Base-by-base conservation (phyloP, 345 rosid genomes). In the Sapria himalayana region DNA sequence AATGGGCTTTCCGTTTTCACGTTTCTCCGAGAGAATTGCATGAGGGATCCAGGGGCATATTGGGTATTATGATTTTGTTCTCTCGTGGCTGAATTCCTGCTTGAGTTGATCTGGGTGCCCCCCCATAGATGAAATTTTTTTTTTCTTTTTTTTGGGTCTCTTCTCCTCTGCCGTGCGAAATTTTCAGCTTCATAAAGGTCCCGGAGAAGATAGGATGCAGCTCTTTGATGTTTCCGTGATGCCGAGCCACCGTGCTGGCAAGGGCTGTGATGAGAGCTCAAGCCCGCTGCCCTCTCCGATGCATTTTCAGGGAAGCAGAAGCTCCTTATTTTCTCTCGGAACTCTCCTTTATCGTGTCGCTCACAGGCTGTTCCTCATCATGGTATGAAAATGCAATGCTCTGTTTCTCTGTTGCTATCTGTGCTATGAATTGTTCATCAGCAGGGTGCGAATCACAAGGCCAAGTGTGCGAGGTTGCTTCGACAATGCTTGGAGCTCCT, bases 1-100 rank as follows among this genome's bases (percentile, higher is more conserved):
- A 86, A 78, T 54, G 97, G 97, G 23, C 89, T 73, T 43, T 54
- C 94, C 64, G 89, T 86, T 50, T 50, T 86, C 56, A 76, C 92
- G 69, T 86, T 86, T 50, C 97, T 86, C 54, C 77, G 78, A 48
- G 84, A 75, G 50, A 86, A 86, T 52, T 86, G 97, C 81, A 73
- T 71, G 67, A 78, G 76, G 49, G 97, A 86, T 66, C 97, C 94
- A 60, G 94, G 94, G 39, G 79, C 94, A 52, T 86, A 81, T 25
- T 86, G 97, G 97, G 94, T 86, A 74, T 31, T 11, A 5, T 27
- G 42, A 29, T 41, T 13, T 17, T 47, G 38, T 50, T 38, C 39
- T 27, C 25, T 39, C 7, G 7, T 37, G n/a, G n/a, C n/a, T n/a
- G n/a, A n/a, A n/a, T n/a, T n/a, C n/a, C n/a, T n/a, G n/a, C n/a